phyloP scores from a whole-genome alignment of 164 flowering plant species.

The Piper longum region DNA sequence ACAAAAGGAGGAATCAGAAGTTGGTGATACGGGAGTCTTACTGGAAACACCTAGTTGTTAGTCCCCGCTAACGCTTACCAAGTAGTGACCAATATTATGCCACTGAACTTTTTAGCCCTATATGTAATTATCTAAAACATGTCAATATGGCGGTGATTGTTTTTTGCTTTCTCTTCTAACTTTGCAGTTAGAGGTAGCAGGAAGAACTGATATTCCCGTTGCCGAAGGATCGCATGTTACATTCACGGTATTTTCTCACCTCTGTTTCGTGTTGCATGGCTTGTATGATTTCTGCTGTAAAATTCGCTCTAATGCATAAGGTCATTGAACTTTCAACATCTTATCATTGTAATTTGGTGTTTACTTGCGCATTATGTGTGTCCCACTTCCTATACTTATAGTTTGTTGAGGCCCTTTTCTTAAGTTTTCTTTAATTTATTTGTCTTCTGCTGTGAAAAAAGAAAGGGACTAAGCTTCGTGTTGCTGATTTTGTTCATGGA shows the following conservation, averaged over 20 bases:
- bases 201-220: slow-evolving; percentile 81
- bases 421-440: neutral
- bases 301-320: no score
- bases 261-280: neutral
- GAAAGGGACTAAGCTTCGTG: slow-evolving; percentile 86
- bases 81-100: no score
- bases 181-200: slow-evolving; percentile 72
- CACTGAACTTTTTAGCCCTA: neutral
- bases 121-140: neutral
- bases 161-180: slow-evolving; percentile 8
- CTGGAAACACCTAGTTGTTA: no score
- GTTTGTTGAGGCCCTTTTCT: neutral
- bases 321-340: no score
- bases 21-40: no score
- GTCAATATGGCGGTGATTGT: neutral
- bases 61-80: no score
- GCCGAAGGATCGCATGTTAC: slow-evolving; percentile 88
- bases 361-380: no score
- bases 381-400: neutral
- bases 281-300: neutral
- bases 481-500: slow-evolving; percentile 95
- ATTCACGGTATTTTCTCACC: slow-evolving; percentile 35
- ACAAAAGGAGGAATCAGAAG: no score
- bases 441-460: slow-evolving; percentile 12
- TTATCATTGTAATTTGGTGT: no score